Evolutionary conservation across 257 asterid species (phyloP).

Genomic region (Verbascum thapsus): DNA sequence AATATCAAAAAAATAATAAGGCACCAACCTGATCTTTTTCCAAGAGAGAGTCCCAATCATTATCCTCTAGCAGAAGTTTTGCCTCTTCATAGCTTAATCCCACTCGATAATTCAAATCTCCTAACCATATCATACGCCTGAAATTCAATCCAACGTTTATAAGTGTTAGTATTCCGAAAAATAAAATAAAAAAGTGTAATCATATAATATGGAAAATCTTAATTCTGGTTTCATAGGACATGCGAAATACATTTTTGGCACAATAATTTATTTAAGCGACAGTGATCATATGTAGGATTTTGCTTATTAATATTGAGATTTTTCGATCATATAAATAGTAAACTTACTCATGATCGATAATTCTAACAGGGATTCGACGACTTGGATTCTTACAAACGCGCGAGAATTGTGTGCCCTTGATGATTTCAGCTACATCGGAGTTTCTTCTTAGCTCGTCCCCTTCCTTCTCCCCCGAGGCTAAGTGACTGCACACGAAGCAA

Average conservation of each 20-base stretch:
- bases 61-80: slow-evolving; percentile 61
- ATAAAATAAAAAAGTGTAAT: too few species aligned
- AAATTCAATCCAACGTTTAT: slow-evolving; percentile 22
- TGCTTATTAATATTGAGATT: too few species aligned
- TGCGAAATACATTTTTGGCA: too few species aligned
- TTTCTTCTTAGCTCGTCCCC: slow-evolving; percentile 84
- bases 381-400: slow-evolving; percentile 58
- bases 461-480: slow-evolving; percentile 95
- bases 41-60: slow-evolving; percentile 83
- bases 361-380: slow-evolving; percentile 53
- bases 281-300: too few species aligned
- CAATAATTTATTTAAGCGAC: too few species aligned
- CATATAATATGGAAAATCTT: too few species aligned
- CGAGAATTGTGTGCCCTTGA: slow-evolving; percentile 62
- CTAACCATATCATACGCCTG: slow-evolving; percentile 93
- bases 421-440: slow-evolving; percentile 76
- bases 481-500: slow-evolving; percentile 91
- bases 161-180: neutral
- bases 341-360: slow-evolving; percentile 77
- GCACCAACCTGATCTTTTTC: slow-evolving; percentile 82
- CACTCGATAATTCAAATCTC: slow-evolving; percentile 90
- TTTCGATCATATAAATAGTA: neutral
- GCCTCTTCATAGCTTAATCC: slow-evolving; percentile 84
- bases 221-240: too few species aligned
- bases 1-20: neutral